These are phyloP conservation scores for Xylaria bambusicola DNA, from an alignment of 495 filamentous ascomycete species.

Conservation along the genomic window DNA sequence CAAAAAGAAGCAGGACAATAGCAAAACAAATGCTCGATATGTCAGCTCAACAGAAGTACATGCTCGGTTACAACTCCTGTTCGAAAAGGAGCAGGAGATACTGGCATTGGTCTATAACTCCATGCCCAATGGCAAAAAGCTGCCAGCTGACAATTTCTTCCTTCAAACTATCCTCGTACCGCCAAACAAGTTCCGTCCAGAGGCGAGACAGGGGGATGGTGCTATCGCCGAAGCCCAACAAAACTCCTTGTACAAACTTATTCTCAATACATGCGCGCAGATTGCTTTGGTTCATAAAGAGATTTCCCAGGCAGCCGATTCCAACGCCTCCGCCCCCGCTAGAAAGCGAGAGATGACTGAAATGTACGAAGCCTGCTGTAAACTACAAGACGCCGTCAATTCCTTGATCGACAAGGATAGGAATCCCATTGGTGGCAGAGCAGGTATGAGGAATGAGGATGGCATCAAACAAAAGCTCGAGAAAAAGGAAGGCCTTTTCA, in stretches of 20 bases:
- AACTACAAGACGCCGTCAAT: constrained; percentile 88
- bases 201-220: constrained; percentile 73
- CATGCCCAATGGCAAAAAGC: constrained; percentile 54
- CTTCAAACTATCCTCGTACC: constrained; percentile 80
- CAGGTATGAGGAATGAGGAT: constrained; percentile 68
- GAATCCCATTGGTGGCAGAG: constrained; percentile 74
- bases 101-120: constrained; percentile 80
- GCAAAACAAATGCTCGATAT: constrained; percentile 58
- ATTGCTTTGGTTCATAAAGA: constrained; percentile 77
- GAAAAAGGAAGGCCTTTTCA: constrained; percentile 97
- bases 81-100: constrained; percentile 83
- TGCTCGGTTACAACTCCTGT: constrained; percentile 72
- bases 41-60: constrained; percentile 75
- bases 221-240: constrained; percentile 81
- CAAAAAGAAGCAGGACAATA: constrained; percentile 31
- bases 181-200: constrained; percentile 90
- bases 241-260: constrained; percentile 79
- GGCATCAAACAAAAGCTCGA: constrained; percentile 98
- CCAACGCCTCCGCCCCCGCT: constrained; percentile 14
- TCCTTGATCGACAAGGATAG: constrained; percentile 83
- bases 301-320: constrained; percentile 45
- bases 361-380: constrained; percentile 64
- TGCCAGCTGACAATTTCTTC: constrained; percentile 91
- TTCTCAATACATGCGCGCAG: constrained; percentile 68
- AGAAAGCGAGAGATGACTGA: constrained; percentile 42